Conservation (phyloP, 257 asterid genomes). For the Schizonepeta tenuifolia region DNA sequence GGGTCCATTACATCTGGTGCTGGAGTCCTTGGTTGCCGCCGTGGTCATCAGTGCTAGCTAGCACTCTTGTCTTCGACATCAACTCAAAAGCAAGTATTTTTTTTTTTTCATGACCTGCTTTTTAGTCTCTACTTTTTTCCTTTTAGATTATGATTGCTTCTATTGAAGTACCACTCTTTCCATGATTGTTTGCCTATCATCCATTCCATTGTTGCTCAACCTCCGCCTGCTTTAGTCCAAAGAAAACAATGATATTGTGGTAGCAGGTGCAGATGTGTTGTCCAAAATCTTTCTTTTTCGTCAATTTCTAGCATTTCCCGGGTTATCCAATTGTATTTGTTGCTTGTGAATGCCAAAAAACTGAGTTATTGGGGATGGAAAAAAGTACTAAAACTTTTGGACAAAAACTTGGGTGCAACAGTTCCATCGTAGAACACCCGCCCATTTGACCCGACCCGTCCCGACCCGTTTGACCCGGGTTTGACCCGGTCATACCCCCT, state of each 20-base stretch:
- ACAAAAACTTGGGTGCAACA: too few species aligned
- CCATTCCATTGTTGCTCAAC: constrained; percentile 66
- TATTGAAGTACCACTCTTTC: constrained; percentile 28
- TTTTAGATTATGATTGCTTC: constrained; percentile 21
- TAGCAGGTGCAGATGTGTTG: constrained; percentile 89
- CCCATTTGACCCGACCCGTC: too few species aligned
- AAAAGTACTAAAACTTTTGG: too few species aligned
- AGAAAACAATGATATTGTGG: constrained; percentile 39
- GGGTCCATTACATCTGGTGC: constrained; percentile 74
- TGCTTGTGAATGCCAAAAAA: too few species aligned
- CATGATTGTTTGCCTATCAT: constrained; percentile 47
- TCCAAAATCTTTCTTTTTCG: constrained; percentile 35
- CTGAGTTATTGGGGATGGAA: constrained; percentile 42
- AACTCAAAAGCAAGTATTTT: constrained; percentile 24
- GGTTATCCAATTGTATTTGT: too few species aligned
- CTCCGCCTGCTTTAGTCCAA: constrained; percentile 78
- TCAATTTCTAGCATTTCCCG: too few species aligned
- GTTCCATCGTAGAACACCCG: too few species aligned
- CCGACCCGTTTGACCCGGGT: too few species aligned
- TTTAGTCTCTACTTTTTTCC: constrained; percentile 16
- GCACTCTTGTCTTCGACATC: constrained; percentile 21
- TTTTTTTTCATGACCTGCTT: constrained; percentile 3
- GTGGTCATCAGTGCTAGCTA: constrained; percentile 72
- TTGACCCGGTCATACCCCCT: too few species aligned
- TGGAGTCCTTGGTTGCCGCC: constrained; percentile 77